These are phyloP conservation scores for Zanthoxylum bungeanum DNA, from an alignment of 345 rosid genomes.

Conservation along the genomic window DNA sequence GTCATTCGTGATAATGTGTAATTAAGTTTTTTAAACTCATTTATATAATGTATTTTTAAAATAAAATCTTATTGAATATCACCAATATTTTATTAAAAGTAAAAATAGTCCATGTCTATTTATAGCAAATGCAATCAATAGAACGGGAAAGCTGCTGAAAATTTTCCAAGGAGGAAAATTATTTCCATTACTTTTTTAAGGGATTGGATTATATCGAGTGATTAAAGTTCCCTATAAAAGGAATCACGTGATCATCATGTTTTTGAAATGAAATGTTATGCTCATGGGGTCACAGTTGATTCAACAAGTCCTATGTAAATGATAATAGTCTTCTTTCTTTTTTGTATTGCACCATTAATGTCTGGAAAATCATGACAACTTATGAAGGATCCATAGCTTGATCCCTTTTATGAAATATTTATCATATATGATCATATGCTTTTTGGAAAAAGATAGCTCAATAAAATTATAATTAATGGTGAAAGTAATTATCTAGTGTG, in stretches of 20 bases:
- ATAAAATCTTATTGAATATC: too few relatives aligned
- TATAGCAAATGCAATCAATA: neutral
- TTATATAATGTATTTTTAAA: too few relatives aligned
- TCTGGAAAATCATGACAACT: neutral
- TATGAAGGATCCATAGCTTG: neutral
- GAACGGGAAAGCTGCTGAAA: neutral
- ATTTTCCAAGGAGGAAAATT: neutral
- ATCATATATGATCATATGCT: neutral
- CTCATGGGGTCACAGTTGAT: neutral
- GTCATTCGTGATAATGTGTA: too few relatives aligned
- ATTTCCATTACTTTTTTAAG: neutral
- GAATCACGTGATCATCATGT: neutral
- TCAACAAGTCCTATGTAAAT: neutral
- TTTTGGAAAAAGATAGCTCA: neutral
- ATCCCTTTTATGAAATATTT: neutral
- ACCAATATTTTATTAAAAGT: too few relatives aligned
- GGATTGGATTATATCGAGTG: neutral
- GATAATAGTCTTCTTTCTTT: neutral
- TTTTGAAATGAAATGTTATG: neutral
- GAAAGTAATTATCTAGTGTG: neutral
- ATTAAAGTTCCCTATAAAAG: neutral
- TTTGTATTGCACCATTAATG: neutral
- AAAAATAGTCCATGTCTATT: neutral
- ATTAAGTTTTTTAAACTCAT: too few relatives aligned
- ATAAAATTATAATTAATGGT: neutral